Percentiles rank a stretch among this genome's conserved stretches.
Conservation (phyloP, 768 basidiomycete species). For the Kwoniella sp. region DNA sequence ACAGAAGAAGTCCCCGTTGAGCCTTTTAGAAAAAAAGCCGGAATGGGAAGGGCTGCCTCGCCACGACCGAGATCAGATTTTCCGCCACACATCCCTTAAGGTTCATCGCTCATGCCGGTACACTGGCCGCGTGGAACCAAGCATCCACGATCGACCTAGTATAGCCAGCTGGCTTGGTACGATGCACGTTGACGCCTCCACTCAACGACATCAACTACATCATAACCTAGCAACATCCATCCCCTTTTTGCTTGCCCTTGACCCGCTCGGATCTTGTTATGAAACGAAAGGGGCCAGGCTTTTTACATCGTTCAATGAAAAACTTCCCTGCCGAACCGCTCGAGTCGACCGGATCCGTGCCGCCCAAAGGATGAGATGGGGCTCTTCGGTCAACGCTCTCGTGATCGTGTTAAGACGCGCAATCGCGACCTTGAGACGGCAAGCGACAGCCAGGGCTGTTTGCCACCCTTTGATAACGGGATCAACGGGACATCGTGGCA, state of each 20-base stretch:
- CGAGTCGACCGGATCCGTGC: conserved; percentile 1
- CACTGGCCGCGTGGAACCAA: background rate
- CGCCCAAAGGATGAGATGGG: background rate
- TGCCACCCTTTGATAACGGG: too few species aligned
- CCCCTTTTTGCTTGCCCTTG: too few species aligned
- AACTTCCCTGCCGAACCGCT: background rate
- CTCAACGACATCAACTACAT: background rate
- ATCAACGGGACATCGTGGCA: too few species aligned
- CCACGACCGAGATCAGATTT: background rate
- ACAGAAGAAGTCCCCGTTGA: background rate
- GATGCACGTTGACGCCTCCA: background rate
- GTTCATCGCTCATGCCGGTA: background rate
- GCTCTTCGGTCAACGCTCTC: background rate
- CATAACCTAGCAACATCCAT: background rate
- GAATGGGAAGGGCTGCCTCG: background rate
- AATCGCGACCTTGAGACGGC: too few species aligned
- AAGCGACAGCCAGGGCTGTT: too few species aligned
- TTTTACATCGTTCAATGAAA: too few species aligned
- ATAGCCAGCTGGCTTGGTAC: too few species aligned
- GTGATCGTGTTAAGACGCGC: background rate
- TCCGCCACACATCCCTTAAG: background rate
- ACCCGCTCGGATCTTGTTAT: background rate
- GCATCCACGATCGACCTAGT: too few species aligned
- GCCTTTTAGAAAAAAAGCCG: background rate
- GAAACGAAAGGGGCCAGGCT: background rate